phyloP scores from a whole-genome alignment of 2,329 filamentous ascomycete species.

The Onygenales sp. region DNA sequence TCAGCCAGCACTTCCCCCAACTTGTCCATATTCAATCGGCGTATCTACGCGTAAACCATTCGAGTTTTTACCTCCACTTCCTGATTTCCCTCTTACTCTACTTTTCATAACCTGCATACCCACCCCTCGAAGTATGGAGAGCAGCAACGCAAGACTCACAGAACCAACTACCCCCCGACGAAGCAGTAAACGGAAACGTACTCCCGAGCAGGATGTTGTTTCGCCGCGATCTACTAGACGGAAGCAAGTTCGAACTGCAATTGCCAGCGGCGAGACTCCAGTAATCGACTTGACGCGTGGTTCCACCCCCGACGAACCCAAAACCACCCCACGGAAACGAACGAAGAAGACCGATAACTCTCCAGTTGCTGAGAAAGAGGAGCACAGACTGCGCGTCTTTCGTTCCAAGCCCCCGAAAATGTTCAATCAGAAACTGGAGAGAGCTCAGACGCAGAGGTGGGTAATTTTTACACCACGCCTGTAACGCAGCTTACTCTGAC shows the following conservation, averaged over 20 bases:
- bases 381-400: conserved; percentile 33
- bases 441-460: conserved; percentile 41
- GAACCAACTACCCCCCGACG: neutral
- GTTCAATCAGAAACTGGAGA: conserved; percentile 35
- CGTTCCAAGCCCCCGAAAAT: conserved; percentile 33
- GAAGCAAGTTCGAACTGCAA: conserved; percentile 5
- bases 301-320: neutral
- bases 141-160: neutral
- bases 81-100: too few species aligned
- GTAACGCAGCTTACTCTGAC: neutral
- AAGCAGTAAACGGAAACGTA: neutral
- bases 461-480: neutral
- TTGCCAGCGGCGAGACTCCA: conserved; percentile 3
- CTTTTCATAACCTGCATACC: too few species aligned
- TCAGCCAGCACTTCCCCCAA: too few species aligned
- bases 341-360: conserved; percentile 6
- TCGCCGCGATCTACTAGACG: conserved; percentile 6
- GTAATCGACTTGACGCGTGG: conserved; percentile 13
- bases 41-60: too few species aligned
- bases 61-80: too few species aligned
- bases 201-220: neutral
- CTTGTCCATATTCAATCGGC: too few species aligned
- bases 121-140: too few species aligned
- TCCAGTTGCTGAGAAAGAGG: conserved; percentile 16
- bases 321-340: neutral